These are phyloP conservation scores for Pythium phragmitis DNA, from an alignment of 352 stramenopile species.

Conservation along the genomic window DNA sequence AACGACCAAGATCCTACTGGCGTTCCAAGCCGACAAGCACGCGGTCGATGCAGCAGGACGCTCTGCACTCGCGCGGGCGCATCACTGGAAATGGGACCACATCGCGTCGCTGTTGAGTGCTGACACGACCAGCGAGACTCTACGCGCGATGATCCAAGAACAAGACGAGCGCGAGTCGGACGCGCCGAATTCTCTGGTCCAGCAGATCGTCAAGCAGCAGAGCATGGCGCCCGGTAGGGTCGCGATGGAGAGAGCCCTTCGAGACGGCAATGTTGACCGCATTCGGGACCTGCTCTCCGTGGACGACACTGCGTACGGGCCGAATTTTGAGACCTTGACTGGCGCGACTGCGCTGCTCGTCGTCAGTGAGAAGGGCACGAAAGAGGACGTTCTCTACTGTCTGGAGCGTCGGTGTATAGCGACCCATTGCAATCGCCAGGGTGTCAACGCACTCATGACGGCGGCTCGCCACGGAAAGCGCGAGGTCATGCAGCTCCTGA, in stretches of 20 bases:
- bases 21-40: constrained; percentile 36
- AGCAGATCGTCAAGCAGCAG: constrained; percentile 16
- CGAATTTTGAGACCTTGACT: constrained; percentile 45
- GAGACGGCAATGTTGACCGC: constrained; percentile 26
- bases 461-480: constrained; percentile 44
- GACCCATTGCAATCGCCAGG: constrained; percentile 47
- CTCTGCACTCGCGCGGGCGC: constrained; percentile 41
- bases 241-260: constrained; percentile 45
- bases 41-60: constrained; percentile 27
- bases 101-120: constrained; percentile 39
- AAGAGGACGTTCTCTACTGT: constrained; percentile 36
- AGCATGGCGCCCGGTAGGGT: constrained; percentile 12
- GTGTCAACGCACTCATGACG: constrained; percentile 45
- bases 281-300: constrained; percentile 39
- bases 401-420: constrained; percentile 41
- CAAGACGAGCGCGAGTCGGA: constrained; percentile 40
- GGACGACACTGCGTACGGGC: constrained; percentile 34
- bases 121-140: constrained; percentile 17
- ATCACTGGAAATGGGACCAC: constrained; percentile 23
- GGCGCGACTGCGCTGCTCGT: constrained; percentile 51
- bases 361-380: constrained; percentile 8
- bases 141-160: constrained; percentile 39
- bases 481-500: constrained; percentile 38
- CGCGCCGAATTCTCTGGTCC: constrained; percentile 6
- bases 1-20: constrained; percentile 38